A percentile compares a stretch with the other conserved stretches of the same genome.
Conservation (phyloP, 371 early-diverging fungal species). For the Apophysomyces variabilis region DNA sequence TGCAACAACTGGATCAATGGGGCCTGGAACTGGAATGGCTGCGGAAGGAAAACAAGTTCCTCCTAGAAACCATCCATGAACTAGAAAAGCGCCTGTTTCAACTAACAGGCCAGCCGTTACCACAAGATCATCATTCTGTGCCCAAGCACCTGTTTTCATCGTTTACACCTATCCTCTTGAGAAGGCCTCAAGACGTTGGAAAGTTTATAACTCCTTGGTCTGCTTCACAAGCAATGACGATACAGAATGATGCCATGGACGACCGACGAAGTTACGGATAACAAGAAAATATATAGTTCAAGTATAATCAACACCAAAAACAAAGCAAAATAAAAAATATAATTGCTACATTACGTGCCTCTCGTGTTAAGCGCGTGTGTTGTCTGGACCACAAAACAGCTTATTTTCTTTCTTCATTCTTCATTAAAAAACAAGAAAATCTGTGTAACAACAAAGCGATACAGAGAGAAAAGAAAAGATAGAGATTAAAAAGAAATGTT, state of each 20-base stretch:
- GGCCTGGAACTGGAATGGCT: constrained; percentile 50
- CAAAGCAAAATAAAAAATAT: too few relatives aligned
- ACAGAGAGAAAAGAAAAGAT: neutral
- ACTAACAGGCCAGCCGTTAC: constrained; percentile 15
- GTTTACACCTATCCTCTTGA: neutral
- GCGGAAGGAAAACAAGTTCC: constrained; percentile 40
- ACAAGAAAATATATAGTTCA: neutral
- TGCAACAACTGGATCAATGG: constrained; percentile 48
- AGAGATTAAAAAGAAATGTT: neutral
- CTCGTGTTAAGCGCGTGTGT: too few relatives aligned
- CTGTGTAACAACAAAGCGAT: too few relatives aligned
- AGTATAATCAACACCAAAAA: too few relatives aligned
- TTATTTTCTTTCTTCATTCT: too few relatives aligned
- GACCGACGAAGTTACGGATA: neutral
- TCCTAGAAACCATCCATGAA: constrained; percentile 22
- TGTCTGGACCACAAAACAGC: too few relatives aligned
- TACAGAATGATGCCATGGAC: too few relatives aligned
- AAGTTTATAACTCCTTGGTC: neutral
- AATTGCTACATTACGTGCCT: too few relatives aligned
- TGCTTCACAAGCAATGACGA: neutral
- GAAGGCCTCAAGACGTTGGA: neutral
- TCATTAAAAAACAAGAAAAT: neutral
- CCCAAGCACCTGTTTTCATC: neutral
- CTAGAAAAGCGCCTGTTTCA: constrained; percentile 22
- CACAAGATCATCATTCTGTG: neutral